Base-by-base conservation (phyloP, 257 asterid species). In the Ligustrum vulgare region DNA sequence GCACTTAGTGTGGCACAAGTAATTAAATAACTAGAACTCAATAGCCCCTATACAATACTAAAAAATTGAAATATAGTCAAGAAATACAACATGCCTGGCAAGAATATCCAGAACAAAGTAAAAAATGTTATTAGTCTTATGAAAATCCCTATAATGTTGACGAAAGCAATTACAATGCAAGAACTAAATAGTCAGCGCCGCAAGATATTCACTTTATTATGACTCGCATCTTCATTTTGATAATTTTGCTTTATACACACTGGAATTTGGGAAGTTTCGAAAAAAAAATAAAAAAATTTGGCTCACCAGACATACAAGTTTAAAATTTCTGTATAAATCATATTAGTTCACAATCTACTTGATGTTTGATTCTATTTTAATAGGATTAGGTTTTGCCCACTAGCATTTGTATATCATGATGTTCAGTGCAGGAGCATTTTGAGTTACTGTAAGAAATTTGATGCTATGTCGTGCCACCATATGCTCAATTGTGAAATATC, bases 401-500 rank as follows among this genome's bases (percentile, higher is more conserved):
- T 36, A 65, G 37, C 73, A 64, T 71, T 37, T 62, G 41, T 41
- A 67, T 54, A 47, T 75, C 72, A 51, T 5, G n/a, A 23, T 54
- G 62, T 60, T 67, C 9, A 9, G 3, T 56, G 41, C 34, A 9
- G 35, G 58, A 23, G 28, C 35, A 49, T 34, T 71, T 15, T 58
- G 65, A 58, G 72, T 45, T 31, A 54, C 11, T 71, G 13, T 51
- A 51, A 25, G 71, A 62, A 41, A 69, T 72, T 8, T 39, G 79
- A 66, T 13, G 63, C 62, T 18, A 60, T 69, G 23, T 60, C 67
- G 15, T 25, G 16, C 67, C 34, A 11, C 67, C 33, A 16, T 49
- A 6, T 69, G 54, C 45, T 25, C 33, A 60, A 41, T 41, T 62
- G 8, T 15, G 70, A 75, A 41, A 20, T 80, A 39, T 22, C 36